Base-by-base conservation (phyloP, 305 asterid genomes). In the Fraxinus albicans region DNA sequence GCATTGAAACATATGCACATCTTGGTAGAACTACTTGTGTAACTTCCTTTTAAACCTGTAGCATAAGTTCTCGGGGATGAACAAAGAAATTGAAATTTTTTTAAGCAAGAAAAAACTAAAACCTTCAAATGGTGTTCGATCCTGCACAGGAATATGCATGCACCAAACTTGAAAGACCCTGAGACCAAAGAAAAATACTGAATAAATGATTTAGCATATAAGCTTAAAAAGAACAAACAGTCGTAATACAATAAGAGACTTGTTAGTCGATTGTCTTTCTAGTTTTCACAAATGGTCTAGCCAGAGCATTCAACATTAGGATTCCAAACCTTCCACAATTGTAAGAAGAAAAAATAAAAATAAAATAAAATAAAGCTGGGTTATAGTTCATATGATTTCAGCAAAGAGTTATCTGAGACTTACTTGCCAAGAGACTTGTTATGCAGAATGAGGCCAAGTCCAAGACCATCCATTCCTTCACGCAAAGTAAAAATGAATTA, bases 101-200 rank as follows among this genome's bases (percentile, higher is more conserved):
- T 36, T 19, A 29, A 79, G 38, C 23, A 31, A 70, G 13, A 60
- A 81, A 79, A 70, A 67, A 27, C 8, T 40, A 79, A 73, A 82
- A 94, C 99, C 99, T 91, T 88, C 89, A 76, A 94, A 93, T 3
- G 98, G 94, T 50, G 98, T 96, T 82, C 94, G 94, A 87, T 96
- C 97, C 81, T 91, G 88, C 80, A 90, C 94, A 0, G 99, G 99
- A 82, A 96, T 94, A 86, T 96, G 98, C 93, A 96, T 90, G 88
- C 98, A 92, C 88, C 98, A 84, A 77, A 96, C 94, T 84, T 94
- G 94, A 90, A 94, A 96, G 38, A 92, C 97, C 92, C 99, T 95
- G 95, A 80, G 74, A 88, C 82, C 53, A 86, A 80, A 67, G 73
- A 77, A 75, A 77, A 78, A 19, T 50, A 38, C 27, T 55, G 25